Evolutionary conservation across 2,329 filamentous ascomycete genomes (phyloP).

Genomic region (Erysiphe pulchra): DNA sequence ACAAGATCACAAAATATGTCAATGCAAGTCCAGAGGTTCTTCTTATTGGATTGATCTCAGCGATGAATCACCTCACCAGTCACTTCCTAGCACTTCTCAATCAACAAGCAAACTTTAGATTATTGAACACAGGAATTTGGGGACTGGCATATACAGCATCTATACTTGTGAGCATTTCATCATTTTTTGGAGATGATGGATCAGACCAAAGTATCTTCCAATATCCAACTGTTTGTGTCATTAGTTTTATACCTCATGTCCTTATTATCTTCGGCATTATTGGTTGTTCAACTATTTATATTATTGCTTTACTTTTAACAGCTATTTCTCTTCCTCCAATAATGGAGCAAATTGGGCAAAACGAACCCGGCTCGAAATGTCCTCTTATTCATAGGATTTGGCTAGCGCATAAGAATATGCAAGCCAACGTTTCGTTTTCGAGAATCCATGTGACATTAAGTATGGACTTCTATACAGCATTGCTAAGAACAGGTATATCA

Average conservation of each 20-base stretch:
- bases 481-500: constrained; percentile 66
- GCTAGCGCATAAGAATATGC: constrained; percentile 65
- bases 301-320: constrained; percentile 48
- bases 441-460: constrained; percentile 58
- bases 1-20: constrained; percentile 49
- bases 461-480: constrained; percentile 86
- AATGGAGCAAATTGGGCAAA: constrained; percentile 6
- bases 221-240: constrained; percentile 83
- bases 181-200: constrained; percentile 34
- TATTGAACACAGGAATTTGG: constrained; percentile 75
- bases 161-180: constrained; percentile 50
- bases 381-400: constrained; percentile 32
- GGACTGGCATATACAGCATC: constrained; percentile 71
- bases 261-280: constrained; percentile 58
- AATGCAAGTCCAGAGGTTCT: constrained; percentile 82
- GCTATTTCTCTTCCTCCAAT: constrained; percentile 26
- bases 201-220: constrained; percentile 42
- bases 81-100: constrained; percentile 61
- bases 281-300: constrained; percentile 53
- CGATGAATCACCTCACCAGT: constrained; percentile 68
- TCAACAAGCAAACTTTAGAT: constrained; percentile 51
- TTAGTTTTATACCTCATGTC: constrained; percentile 88
- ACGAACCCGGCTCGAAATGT: constrained; percentile 9
- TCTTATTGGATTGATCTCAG: constrained; percentile 64
- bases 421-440: constrained; percentile 68